Evolutionary conservation across 768 basidiomycete genomes (phyloP).

Genomic region (Vararia minispora): DNA sequence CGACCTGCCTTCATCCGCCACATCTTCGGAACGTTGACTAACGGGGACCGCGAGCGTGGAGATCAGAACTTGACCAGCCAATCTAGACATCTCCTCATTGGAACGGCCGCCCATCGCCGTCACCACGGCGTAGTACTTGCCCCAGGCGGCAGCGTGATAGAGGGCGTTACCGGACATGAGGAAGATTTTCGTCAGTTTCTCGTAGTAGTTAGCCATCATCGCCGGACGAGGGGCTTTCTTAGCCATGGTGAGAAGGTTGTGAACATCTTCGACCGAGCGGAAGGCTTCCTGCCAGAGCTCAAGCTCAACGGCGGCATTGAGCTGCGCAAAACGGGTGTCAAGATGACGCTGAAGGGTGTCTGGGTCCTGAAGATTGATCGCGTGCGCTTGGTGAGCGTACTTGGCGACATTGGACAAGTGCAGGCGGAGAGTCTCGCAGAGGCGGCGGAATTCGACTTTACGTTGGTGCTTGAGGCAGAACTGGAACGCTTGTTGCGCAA

Average conservation of each 20-base stretch:
- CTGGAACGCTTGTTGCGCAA: constrained; percentile 94
- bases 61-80: constrained; percentile 87
- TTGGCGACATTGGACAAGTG: constrained; percentile 93
- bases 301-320: constrained; percentile 93
- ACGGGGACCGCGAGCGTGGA: constrained; percentile 91
- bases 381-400: constrained; percentile 86
- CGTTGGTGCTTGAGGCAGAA: constrained; percentile 91
- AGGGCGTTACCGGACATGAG: constrained; percentile 89
- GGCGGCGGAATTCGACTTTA: constrained; percentile 93
- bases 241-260: constrained; percentile 86
- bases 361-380: constrained; percentile 91
- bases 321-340: constrained; percentile 93
- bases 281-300: constrained; percentile 99
- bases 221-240: constrained; percentile 87
- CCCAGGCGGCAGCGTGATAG: constrained; percentile 96
- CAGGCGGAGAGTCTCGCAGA: constrained; percentile 92
- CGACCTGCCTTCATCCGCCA: constrained; percentile 41
- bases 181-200: constrained; percentile 95
- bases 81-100: constrained; percentile 66
- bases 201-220: constrained; percentile 99
- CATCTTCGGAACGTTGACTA: constrained; percentile 41
- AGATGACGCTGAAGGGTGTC: constrained; percentile 93
- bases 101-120: constrained; percentile 62
- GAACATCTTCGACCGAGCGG: constrained; percentile 96
- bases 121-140: constrained; percentile 67